These are phyloP conservation scores for Penicillium bialowiezense DNA, from an alignment of 495 filamentous ascomycete species.

Conservation along the genomic window DNA sequence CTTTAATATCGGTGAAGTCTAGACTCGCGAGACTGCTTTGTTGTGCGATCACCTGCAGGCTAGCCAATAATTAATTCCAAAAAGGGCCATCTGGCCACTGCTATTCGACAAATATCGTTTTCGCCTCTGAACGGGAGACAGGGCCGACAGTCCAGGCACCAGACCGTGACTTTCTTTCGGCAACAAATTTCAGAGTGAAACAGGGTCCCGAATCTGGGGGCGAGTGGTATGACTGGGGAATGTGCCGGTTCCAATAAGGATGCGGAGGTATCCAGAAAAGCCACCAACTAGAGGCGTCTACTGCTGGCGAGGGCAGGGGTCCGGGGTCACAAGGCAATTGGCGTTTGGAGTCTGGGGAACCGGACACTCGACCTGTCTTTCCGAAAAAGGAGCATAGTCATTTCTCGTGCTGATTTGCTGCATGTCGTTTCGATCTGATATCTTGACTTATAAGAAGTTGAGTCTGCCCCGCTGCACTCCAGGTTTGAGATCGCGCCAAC, in stretches of 20 bases:
- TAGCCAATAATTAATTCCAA: neutral
- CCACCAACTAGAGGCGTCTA: conserved; percentile 15
- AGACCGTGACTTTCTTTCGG: conserved; percentile 11
- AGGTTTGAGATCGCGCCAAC: conserved; percentile 1
- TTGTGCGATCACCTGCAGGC: neutral
- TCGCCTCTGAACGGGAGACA: conserved; percentile 9
- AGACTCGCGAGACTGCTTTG: neutral
- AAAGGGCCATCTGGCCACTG: conserved; percentile 1
- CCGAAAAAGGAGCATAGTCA: conserved; percentile 2
- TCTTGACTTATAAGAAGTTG: conserved; percentile 22
- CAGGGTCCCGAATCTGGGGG: neutral
- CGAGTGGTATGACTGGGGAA: conserved; percentile 20
- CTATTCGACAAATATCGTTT: neutral
- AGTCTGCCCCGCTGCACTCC: conserved; percentile 7
- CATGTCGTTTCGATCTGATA: neutral
- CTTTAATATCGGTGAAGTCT: neutral
- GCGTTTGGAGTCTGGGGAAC: conserved; percentile 15
- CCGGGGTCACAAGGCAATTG: conserved; percentile 17
- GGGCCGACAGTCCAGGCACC: conserved; percentile 18
- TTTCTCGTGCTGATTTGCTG: conserved; percentile 2
- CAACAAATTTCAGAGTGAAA: conserved; percentile 4
- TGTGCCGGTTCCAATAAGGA: conserved; percentile 23
- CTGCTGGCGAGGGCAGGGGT: conserved; percentile 10
- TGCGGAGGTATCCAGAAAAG: conserved; percentile 21
- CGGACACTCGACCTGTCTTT: conserved; percentile 11